These are phyloP conservation scores for Funneliformis mosseae DNA, from an alignment of 192 early-diverging fungal genomes.

Conservation along the genomic window DNA sequence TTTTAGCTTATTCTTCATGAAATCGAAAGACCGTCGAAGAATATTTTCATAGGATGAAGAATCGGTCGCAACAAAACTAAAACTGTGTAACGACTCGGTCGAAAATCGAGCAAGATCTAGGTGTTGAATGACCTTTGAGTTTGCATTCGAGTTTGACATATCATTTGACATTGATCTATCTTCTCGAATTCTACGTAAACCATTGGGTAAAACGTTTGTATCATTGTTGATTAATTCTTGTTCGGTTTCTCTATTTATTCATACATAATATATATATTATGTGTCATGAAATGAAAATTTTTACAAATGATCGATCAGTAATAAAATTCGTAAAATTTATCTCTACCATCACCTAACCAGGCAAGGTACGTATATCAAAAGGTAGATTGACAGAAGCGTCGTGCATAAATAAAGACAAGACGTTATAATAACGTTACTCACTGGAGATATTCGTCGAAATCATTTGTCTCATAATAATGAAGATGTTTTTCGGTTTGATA, in stretches of 20 bases:
- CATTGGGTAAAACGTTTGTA: constrained; percentile 13
- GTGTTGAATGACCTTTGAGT: background rate
- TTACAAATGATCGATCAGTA: background rate
- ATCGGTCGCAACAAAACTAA: constrained; percentile 47
- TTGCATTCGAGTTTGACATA: background rate
- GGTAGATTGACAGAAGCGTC: too few relatives aligned
- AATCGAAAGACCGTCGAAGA: constrained; percentile 52
- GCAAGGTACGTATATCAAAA: too few relatives aligned
- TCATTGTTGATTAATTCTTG: constrained; percentile 30
- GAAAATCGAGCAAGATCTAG: constrained; percentile 51
- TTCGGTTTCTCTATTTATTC: background rate
- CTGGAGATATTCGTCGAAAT: constrained; percentile 19
- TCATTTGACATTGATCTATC: constrained; percentile 1
- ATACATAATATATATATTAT: background rate
- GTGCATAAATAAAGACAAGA: background rate
- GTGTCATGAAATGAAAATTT: background rate
- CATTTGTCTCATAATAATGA: background rate
- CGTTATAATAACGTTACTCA: constrained; percentile 4
- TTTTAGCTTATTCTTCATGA: constrained; percentile 57
- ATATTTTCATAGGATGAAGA: constrained; percentile 49
- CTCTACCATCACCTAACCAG: too few relatives aligned
- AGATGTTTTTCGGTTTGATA: constrained; percentile 18
- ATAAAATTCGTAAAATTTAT: background rate
- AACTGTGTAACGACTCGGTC: constrained; percentile 51
- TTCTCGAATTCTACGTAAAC: constrained; percentile 7